Evolutionary conservation across 768 basidiomycete species (phyloP).

Genomic region (Mycena amicta): DNA sequence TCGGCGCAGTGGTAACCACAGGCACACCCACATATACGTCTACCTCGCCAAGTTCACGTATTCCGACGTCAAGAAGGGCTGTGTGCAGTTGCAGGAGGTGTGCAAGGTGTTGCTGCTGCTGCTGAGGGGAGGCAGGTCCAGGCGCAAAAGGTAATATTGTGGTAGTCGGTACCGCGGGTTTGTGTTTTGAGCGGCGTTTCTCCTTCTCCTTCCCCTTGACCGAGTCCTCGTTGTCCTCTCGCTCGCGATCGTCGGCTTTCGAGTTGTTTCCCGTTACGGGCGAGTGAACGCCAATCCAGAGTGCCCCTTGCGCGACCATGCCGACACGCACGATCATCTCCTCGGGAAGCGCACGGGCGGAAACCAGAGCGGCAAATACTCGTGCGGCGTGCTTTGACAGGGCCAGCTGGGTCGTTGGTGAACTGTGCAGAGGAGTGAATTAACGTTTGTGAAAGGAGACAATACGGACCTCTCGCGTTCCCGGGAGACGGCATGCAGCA

Average conservation of each 20-base stretch:
- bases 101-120: slow-evolving; percentile 12
- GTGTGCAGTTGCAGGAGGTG: slow-evolving; percentile 55
- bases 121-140: background rate
- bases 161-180: too few relatives aligned
- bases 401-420: slow-evolving; percentile 1
- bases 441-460: background rate
- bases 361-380: slow-evolving; percentile 12
- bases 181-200: background rate
- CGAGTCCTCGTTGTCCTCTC: background rate
- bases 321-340: slow-evolving; percentile 21
- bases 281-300: slow-evolving; percentile 10
- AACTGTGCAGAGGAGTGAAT: background rate
- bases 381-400: slow-evolving; percentile 13
- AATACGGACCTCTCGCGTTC: slow-evolving; percentile 23
- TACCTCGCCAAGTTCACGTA: slow-evolving; percentile 44
- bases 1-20: background rate
- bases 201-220: slow-evolving; percentile 11
- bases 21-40: slow-evolving; percentile 5
- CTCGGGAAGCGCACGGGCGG: slow-evolving; percentile 18
- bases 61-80: slow-evolving; percentile 52
- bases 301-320: slow-evolving; percentile 16
- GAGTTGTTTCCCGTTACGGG: background rate
- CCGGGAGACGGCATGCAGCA: slow-evolving; percentile 78
- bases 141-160: background rate
- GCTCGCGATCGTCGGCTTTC: background rate